These are phyloP conservation scores for Tetracladium setigerum DNA, from an alignment of 495 filamentous ascomycete species.

Conservation along the genomic window DNA sequence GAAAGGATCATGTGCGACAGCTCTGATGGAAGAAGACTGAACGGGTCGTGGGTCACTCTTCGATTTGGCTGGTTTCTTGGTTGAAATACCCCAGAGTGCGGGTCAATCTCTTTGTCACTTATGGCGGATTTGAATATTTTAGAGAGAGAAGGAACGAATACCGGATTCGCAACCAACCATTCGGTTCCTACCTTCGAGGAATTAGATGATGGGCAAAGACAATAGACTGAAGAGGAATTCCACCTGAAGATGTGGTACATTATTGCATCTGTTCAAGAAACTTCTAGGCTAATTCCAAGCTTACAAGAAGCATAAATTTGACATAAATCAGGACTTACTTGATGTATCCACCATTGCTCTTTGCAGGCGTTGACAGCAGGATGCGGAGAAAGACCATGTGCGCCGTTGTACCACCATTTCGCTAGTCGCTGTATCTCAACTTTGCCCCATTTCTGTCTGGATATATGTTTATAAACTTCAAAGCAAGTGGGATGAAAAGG, in stretches of 20 bases:
- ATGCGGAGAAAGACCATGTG: not conserved
- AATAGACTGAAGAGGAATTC: no score
- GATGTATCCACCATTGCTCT: conserved; percentile 13
- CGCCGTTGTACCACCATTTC: conserved; percentile 13
- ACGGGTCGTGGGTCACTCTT: conserved; percentile 8
- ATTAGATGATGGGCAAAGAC: no score
- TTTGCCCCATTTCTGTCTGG: conserved; percentile 12
- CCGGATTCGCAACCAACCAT: conserved; percentile 25
- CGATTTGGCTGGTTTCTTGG: not conserved
- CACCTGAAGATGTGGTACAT: no score
- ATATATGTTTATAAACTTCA: conserved; percentile 25
- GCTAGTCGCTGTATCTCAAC: conserved; percentile 19
- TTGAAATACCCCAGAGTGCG: not conserved
- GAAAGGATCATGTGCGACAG: conserved; percentile 15
- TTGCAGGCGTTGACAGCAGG: not conserved
- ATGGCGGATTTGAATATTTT: conserved; percentile 8
- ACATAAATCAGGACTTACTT: not conserved
- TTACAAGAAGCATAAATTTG: no score
- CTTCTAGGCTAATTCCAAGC: no score
- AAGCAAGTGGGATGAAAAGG: conserved; percentile 32
- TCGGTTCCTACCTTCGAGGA: conserved; percentile 8
- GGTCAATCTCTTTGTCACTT: not conserved
- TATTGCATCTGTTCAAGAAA: no score
- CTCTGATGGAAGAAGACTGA: conserved; percentile 20
- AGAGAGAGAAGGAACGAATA: conserved; percentile 18